Conservation (phyloP, 768 basidiomycete species). For the Rossbeevera mucosa region DNA sequence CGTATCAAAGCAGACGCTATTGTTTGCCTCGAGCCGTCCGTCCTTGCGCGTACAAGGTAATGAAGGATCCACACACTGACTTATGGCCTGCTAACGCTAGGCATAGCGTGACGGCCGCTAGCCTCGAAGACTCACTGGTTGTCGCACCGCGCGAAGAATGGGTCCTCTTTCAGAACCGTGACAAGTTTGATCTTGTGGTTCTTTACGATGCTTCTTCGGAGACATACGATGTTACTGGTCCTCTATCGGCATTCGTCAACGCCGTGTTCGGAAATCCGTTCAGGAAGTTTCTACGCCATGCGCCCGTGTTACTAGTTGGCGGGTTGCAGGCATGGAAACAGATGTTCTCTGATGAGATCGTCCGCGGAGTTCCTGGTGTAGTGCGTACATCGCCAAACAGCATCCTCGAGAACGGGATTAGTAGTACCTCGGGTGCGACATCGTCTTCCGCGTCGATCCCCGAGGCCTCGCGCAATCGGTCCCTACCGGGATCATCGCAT, state of each 20-base stretch:
- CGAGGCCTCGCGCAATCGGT: constrained; percentile 14
- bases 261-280: constrained; percentile 75
- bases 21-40: constrained; percentile 81
- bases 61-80: constrained; percentile 18
- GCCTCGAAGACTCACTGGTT: constrained; percentile 70
- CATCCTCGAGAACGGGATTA: constrained; percentile 24
- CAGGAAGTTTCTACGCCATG: constrained; percentile 62
- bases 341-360: constrained; percentile 44
- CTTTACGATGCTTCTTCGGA: constrained; percentile 73
- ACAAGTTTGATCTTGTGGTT: constrained; percentile 84
- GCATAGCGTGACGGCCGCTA: constrained; percentile 56
- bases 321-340: constrained; percentile 80
- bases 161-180: constrained; percentile 74
- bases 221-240: constrained; percentile 45
- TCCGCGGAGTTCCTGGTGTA: constrained; percentile 20
- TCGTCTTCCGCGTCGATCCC: constrained; percentile 13
- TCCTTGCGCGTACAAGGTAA: constrained; percentile 66
- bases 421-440: constrained; percentile 27
- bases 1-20: constrained; percentile 65
- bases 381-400: constrained; percentile 14
- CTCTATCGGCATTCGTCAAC: constrained; percentile 56
- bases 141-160: constrained; percentile 68
- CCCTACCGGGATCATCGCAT: constrained; percentile 3
- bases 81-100: constrained; percentile 7
- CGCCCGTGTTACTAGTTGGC: constrained; percentile 80